Base-by-base conservation (phyloP, 129 eudicot genomes). In the Lactuca sativa region DNA sequence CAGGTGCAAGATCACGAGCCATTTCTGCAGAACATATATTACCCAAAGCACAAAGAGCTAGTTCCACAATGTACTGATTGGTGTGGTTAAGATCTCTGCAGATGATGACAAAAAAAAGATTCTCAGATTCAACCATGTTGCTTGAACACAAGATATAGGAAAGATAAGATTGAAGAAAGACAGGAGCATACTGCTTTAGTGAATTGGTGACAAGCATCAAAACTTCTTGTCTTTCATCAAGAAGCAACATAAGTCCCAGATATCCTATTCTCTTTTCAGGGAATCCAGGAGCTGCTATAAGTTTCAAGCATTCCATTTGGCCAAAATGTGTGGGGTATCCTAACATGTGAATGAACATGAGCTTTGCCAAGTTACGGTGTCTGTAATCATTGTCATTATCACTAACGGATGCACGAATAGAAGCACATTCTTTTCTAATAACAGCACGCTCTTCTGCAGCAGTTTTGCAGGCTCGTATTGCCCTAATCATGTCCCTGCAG, bases 321-420 rank as follows among this genome's bases (percentile, higher is more conserved):
- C 99, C 99, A 86, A 95, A 95, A 81, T 95, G 99, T 41, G 99
- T 95, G 13, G 99, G 99, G 66, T 95, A 95, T 66, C 99, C 99
- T 73, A 95, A 83, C 99, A 95, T 95, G 88, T 95, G 99, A 76
- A 95, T 95, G 74, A 95, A 95, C 99, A 95, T 95, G 75, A 95
- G 99, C 78, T 95, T 95, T 78, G 99, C 99, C 81, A 95, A 76
- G 87, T 95, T 90, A 41, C 99, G 97, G 77, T 95, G 99, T 86
- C 82, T 87, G 71, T 95, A 95, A 33, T 82, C 96, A 7, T 88
- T 79, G 71, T 95, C 97, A 80, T 90, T 95, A 61, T 95, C 99
- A 74, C 95, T 90, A 51, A 95, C 91, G 63, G 99, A 78, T 43
- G 97, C 95, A 59, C 99, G 97, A 66, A 95, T 95, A 81, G 96